Evolutionary conservation across 805 yeast genomes (phyloP).

Genomic region (Wickerhamomyces tratensis): DNA sequence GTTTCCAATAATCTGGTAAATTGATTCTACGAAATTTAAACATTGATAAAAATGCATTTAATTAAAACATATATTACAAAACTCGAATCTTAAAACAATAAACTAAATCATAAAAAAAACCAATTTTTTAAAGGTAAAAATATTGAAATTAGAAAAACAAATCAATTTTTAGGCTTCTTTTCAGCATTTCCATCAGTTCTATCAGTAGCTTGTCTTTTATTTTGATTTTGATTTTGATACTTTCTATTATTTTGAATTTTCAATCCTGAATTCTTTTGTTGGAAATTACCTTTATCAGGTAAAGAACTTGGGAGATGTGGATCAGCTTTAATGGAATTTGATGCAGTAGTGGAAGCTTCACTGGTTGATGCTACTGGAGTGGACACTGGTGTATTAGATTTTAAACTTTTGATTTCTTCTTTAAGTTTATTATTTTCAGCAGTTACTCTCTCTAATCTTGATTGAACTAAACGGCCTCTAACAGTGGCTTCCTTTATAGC

Average conservation of each 20-base stretch:
- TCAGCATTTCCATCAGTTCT: not conserved
- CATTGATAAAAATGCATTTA: too few relatives aligned
- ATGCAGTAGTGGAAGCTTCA: not conserved
- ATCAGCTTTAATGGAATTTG: too few relatives aligned
- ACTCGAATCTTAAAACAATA: too few relatives aligned
- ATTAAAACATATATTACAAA: too few relatives aligned
- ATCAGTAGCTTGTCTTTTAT: not conserved
- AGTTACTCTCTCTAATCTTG: slow-evolving; percentile 22
- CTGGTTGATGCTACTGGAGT: not conserved
- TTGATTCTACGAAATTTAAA: too few relatives aligned
- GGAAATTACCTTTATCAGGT: not conserved
- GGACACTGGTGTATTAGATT: not conserved
- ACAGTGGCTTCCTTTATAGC: slow-evolving; percentile 21
- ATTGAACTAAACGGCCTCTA: slow-evolving; percentile 28
- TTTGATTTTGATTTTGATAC: too few relatives aligned
- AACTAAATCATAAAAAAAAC: too few relatives aligned
- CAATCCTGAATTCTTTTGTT: not conserved
- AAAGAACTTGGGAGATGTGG: not conserved
- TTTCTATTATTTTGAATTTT: too few relatives aligned
- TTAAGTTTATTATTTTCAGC: slow-evolving; percentile 26
- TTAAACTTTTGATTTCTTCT: slow-evolving; percentile 4
- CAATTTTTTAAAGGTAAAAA: too few relatives aligned
- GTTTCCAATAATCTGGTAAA: too few relatives aligned
- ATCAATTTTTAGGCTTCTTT: not conserved
- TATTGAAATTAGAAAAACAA: too few relatives aligned